Base-by-base conservation (phyloP, 2,329 filamentous ascomycete genomes). In the Fusarium sarcochroum region DNA sequence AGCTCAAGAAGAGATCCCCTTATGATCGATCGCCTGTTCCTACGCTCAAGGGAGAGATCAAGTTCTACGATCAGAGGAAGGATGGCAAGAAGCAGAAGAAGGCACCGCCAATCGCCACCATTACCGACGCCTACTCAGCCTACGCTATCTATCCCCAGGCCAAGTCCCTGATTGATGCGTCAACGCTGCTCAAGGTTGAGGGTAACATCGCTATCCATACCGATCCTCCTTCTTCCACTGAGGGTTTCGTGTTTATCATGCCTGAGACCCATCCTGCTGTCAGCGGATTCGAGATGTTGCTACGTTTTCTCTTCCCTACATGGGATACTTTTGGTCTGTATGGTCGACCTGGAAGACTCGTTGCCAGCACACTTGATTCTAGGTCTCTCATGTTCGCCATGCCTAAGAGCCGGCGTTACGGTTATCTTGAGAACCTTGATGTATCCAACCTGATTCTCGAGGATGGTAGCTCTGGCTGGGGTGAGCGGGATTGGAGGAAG, bases 161-260 rank as follows among this genome's bases (percentile, higher is more conserved):
- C 17, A 97, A 97, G 80, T 91, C 93, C 0, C 83, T 99, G 38
- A 97, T 99, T 59, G 94, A 99, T 71, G 93, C 95, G 61, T 98
- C 96, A 2, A 98, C 95, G 0, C 82, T 99, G 62, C 87, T 98
- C 67, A 99, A 99, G 80, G 87, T 99, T 27, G 96, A 99, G 80
- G 96, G 94, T 11, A 89, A 89, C 66, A 93, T 99, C 63, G 94
- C 92, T 0, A 93, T 98, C 38, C 94, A 98, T 80, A 91, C 91
- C 1, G 87, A 90, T 14, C 90, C 92, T 10, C 89, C 93, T 23
- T 90, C 91, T 0, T 89, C 89, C 4, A 92, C 91, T 0, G 96
- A 99, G 77, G 96, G 96, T 0, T 98, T 98, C 73, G 93, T 99
- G 6, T 99, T 99, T 76, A 90, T 98, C 71, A 98, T 99, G 94